These are phyloP conservation scores for Moelleriella libera DNA, from an alignment of 2,329 filamentous ascomycete genomes.

Conservation along the genomic window DNA sequence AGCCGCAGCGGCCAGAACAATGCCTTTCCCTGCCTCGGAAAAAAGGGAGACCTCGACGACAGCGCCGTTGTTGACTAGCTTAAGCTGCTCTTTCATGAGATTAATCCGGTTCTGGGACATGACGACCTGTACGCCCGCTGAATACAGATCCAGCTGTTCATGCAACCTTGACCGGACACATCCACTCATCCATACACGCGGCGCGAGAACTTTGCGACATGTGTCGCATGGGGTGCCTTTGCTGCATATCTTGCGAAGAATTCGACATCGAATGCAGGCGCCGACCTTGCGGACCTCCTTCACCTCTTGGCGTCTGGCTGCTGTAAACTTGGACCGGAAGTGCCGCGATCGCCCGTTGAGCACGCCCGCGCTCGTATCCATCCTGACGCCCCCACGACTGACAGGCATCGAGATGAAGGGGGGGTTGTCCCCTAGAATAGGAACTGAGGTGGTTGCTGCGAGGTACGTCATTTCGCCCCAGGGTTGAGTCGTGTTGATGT, in stretches of 20 bases:
- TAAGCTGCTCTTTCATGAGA: constrained; percentile 33
- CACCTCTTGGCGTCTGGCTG: constrained; percentile 46
- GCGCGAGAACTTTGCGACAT: constrained; percentile 47
- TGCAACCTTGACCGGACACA: constrained; percentile 49
- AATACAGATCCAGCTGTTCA: constrained; percentile 48
- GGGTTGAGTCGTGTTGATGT: constrained; percentile 21
- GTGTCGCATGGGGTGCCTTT: constrained; percentile 48
- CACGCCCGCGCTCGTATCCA: constrained; percentile 29
- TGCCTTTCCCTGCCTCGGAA: constrained; percentile 30
- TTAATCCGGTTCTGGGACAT: constrained; percentile 46
- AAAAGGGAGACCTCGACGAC: constrained; percentile 47
- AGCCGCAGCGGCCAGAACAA: constrained; percentile 21
- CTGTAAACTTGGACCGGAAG: constrained; percentile 41
- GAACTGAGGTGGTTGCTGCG: constrained; percentile 18
- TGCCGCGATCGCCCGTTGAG: constrained; percentile 36
- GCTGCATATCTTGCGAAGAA: constrained; percentile 53
- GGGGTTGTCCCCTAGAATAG: constrained; percentile 15
- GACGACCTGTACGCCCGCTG: constrained; percentile 48
- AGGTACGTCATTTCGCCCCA: constrained; percentile 41
- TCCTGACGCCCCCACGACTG: constrained; percentile 34
- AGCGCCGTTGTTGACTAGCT: constrained; percentile 33
- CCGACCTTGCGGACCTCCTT: constrained; percentile 51
- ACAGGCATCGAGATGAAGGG: constrained; percentile 14
- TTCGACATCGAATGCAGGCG: constrained; percentile 51
- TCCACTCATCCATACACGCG: constrained; percentile 50